Percentiles rank a stretch among this genome's conserved stretches.
Conservation (phyloP, 345 rosid genomes). For the Populus alba region DNA sequence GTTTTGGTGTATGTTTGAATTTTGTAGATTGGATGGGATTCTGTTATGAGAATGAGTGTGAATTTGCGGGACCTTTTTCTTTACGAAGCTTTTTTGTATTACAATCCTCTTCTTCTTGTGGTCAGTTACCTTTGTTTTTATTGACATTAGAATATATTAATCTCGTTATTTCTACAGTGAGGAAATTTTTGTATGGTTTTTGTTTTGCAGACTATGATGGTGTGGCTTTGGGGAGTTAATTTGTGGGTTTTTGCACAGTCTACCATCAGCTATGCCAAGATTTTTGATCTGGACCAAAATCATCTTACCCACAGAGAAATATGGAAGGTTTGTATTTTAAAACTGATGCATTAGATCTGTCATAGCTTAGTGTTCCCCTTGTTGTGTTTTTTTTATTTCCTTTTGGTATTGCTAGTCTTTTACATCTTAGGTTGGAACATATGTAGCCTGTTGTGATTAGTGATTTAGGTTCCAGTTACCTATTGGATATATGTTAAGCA, state of each 20-base stretch:
- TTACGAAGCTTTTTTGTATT: constrained; percentile 92
- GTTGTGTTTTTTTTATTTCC: background rate
- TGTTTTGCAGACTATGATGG: constrained; percentile 73
- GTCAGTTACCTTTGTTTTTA: constrained; percentile 41
- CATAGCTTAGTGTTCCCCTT: background rate
- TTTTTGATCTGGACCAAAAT: constrained; percentile 78
- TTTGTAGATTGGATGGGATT: constrained; percentile 86
- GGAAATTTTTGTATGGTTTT: constrained; percentile 20
- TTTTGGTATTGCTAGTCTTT: background rate
- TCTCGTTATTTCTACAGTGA: background rate
- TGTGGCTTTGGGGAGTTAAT: constrained; percentile 97
- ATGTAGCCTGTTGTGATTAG: background rate
- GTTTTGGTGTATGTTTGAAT: background rate
- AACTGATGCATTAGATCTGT: background rate
- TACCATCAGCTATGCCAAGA: constrained; percentile 68
- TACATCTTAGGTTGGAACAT: background rate
- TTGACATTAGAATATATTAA: background rate
- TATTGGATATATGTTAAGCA: background rate
- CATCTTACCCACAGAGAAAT: constrained; percentile 87
- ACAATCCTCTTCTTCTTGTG: constrained; percentile 96
- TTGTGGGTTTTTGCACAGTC: constrained; percentile 83
- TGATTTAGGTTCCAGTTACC: background rate
- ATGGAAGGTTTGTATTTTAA: constrained; percentile 72
- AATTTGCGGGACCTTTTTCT: constrained; percentile 82
- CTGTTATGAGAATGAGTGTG: constrained; percentile 88